phyloP scores from a whole-genome alignment of 495 filamentous ascomycete species.

The Xylaria grammica region DNA sequence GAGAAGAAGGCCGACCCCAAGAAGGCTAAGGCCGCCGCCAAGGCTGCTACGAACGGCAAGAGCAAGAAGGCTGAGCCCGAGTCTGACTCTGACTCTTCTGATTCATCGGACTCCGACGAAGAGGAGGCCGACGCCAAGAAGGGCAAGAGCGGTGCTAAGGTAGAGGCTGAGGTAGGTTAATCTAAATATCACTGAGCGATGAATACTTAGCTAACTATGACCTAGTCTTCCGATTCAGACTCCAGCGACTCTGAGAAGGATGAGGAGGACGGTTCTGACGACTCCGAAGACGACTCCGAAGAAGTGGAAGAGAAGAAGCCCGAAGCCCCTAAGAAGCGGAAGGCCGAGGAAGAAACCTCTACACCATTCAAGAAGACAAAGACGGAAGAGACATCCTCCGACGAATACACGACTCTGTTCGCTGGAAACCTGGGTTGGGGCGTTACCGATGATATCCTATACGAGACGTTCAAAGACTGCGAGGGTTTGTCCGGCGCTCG shows the following conservation, averaged over 20 bases:
- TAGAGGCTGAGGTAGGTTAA: constrained; percentile 31
- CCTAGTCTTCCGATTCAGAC: constrained; percentile 7
- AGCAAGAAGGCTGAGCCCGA: constrained; percentile 34
- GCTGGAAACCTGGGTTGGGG: constrained; percentile 95
- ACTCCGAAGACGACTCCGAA: constrained; percentile 53
- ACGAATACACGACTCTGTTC: constrained; percentile 73
- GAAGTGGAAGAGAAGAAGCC: constrained; percentile 60
- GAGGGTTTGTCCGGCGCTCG: constrained; percentile 76
- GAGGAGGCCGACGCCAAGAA: constrained; percentile 26
- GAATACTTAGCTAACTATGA: constrained; percentile 23
- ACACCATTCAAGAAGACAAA: constrained; percentile 82
- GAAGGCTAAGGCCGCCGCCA: constrained; percentile 43
- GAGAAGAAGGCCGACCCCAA: constrained; percentile 56
- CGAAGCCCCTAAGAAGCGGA: constrained; percentile 83
- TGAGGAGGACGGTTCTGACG: constrained; percentile 42
- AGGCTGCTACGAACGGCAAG: constrained; percentile 32
- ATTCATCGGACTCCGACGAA: constrained; percentile 45
- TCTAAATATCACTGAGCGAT: constrained; percentile 29
- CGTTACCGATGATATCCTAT: constrained; percentile 89
- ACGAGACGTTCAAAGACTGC: constrained; percentile 82
- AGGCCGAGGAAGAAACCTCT: constrained; percentile 71
- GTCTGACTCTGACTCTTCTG: constrained; percentile 22
- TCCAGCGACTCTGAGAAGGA: constrained; percentile 20
- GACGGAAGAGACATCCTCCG: constrained; percentile 57
- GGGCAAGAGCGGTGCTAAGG: constrained; percentile 5